Conservation (phyloP, 192 early-diverging fungal species). For the Gaertneriomyces sp. region DNA sequence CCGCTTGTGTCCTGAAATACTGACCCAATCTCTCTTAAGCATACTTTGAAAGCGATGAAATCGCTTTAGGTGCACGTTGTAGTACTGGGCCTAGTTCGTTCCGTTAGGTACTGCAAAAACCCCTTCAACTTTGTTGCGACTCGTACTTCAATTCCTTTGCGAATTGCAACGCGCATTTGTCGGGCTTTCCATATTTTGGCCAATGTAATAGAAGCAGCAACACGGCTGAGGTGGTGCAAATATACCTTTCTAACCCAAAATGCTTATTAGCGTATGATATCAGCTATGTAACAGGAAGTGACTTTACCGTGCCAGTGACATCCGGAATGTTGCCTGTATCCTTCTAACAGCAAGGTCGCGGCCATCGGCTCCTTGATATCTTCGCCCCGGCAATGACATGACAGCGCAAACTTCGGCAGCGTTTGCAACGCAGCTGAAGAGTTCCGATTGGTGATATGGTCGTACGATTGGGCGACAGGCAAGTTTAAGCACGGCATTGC, state of each 20-base stretch:
- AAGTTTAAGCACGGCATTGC: neutral
- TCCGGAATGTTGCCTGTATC: conserved; percentile 27
- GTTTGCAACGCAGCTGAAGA: conserved; percentile 18
- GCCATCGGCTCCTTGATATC: conserved; percentile 22
- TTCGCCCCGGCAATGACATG: conserved; percentile 7
- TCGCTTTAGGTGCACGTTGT: conserved; percentile 21
- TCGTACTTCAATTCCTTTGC: neutral
- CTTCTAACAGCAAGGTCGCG: conserved; percentile 17
- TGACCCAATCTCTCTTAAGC: conserved; percentile 4
- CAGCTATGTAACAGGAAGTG: too few relatives aligned
- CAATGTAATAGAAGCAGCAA: conserved; percentile 17
- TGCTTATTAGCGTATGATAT: too few relatives aligned
- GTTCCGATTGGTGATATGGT: conserved; percentile 1
- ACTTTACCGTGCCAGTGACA: conserved; percentile 26
- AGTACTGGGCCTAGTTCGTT: conserved; percentile 16
- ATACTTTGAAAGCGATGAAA: conserved; percentile 14
- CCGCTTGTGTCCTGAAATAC: conserved; percentile 17
- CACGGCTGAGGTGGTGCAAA: conserved; percentile 22
- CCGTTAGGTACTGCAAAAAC: neutral
- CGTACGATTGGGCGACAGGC: conserved; percentile 3
- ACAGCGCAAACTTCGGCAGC: conserved; percentile 10
- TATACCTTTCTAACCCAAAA: conserved; percentile 19
- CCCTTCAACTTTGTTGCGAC: neutral
- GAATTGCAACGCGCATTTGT: conserved; percentile 4
- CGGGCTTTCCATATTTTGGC: conserved; percentile 24